Conservation (phyloP, 139 green algal species). For the Volvox reticuliferus region DNA sequence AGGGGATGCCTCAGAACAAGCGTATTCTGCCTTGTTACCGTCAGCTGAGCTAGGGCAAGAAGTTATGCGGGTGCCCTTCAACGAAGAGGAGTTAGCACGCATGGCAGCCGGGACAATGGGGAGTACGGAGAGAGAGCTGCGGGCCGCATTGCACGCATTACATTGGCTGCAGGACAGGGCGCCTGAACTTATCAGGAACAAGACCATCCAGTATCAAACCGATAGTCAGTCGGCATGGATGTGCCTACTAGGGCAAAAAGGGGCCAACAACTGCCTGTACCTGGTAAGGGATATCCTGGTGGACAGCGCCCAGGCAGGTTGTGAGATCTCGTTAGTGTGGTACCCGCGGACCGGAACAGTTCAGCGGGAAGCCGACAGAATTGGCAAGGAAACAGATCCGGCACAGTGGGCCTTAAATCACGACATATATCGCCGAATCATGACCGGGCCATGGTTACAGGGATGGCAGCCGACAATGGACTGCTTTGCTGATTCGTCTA, state of each 20-base stretch:
- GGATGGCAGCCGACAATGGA: no score
- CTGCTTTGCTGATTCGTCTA: no score
- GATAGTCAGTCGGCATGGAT: no score
- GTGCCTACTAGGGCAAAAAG: slow-evolving; percentile 24
- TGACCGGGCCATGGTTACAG: not conserved
- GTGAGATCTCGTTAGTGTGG: not conserved
- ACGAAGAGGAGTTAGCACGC: no score
- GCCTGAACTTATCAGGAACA: not conserved
- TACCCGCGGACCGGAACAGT: no score
- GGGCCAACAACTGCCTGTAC: not conserved
- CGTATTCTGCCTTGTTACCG: not conserved
- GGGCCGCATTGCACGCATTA: not conserved
- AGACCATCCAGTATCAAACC: not conserved
- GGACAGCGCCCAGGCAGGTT: no score
- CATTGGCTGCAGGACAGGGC: not conserved
- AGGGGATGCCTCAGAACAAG: slow-evolving; percentile 25
- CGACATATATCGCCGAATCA: not conserved
- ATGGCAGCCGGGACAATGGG: not conserved
- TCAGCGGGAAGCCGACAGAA: not conserved
- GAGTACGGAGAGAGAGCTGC: slow-evolving; percentile 26
- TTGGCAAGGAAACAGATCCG: not conserved
- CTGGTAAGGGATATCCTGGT: not conserved
- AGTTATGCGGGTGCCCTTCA: not conserved
- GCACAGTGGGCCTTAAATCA: not conserved
- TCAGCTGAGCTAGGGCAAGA: not conserved